Conservation (phyloP, 2,329 filamentous ascomycete species). For the Cercospora zeina region DNA sequence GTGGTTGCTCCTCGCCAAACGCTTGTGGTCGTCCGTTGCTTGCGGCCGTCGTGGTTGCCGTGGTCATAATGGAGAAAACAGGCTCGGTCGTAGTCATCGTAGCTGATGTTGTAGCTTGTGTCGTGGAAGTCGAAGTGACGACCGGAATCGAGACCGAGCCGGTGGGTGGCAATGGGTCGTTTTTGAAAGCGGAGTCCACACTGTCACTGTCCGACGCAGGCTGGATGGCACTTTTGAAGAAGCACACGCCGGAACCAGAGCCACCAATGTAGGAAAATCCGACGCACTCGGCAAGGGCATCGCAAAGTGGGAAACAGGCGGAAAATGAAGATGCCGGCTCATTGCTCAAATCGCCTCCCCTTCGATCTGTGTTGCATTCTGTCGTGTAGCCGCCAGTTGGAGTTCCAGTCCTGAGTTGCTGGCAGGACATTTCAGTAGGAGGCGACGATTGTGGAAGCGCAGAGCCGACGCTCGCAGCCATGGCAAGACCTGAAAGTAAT, state of each 20-base stretch:
- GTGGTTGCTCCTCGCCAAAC: neutral
- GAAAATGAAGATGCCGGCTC: constrained; percentile 24
- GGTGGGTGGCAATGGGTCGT: neutral
- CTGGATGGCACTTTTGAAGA: constrained; percentile 20
- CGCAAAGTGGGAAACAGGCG: constrained; percentile 33
- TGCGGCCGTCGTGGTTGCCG: neutral
- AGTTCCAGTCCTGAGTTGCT: constrained; percentile 20
- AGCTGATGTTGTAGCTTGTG: neutral
- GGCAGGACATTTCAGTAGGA: constrained; percentile 15
- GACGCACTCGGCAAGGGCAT: constrained; percentile 23
- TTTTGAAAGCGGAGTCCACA: constrained; percentile 16
- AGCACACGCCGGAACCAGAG: constrained; percentile 20
- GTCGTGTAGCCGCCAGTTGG: constrained; percentile 21
- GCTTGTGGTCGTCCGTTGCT: neutral
- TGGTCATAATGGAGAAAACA: neutral
- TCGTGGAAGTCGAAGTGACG: neutral
- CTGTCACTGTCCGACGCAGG: constrained; percentile 9
- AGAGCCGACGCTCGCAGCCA: constrained; percentile 11
- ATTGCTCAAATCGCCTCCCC: constrained; percentile 30
- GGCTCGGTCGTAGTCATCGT: neutral
- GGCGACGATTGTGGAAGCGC: constrained; percentile 15
- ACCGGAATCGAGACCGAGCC: neutral
- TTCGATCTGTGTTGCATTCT: constrained; percentile 28
- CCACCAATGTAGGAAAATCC: constrained; percentile 24
- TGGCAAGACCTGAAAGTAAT: constrained; percentile 12